A percentile compares a stretch with the other conserved stretches of the same genome.
These are phyloP conservation scores for Candida gigantensis DNA, from an alignment of 1,139 yeast genomes.

Conservation along the genomic window DNA sequence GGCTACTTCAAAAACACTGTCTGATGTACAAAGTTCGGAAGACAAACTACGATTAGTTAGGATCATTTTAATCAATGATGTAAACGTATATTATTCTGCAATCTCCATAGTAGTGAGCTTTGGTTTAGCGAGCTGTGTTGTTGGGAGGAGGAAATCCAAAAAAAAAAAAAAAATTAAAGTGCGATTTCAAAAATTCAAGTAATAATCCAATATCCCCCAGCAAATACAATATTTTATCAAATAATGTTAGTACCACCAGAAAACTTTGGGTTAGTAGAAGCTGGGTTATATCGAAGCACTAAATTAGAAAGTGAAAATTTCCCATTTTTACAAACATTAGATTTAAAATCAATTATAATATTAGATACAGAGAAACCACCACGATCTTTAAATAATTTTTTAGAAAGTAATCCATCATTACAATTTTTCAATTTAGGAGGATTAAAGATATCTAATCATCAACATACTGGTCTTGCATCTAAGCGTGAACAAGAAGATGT, in stretches of 20 bases:
- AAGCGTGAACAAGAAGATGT: constrained; percentile 14
- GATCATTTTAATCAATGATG: too few species aligned
- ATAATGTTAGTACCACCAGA: constrained; percentile 77
- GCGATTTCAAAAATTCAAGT: too few species aligned
- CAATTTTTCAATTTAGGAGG: constrained; percentile 49
- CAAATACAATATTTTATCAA: neutral
- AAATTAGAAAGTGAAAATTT: constrained; percentile 57
- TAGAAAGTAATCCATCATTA: constrained; percentile 40
- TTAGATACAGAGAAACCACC: constrained; percentile 76
- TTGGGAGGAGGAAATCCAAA: too few species aligned
- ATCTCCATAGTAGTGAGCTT: too few species aligned
- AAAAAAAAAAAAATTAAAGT: neutral
- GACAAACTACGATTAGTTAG: too few species aligned
- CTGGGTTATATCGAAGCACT: constrained; percentile 64
- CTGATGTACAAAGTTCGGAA: too few species aligned
- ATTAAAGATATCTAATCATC: constrained; percentile 44
- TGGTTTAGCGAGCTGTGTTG: too few species aligned
- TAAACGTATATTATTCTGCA: too few species aligned
- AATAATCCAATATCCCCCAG: too few species aligned
- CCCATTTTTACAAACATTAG: constrained; percentile 66
- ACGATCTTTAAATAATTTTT: constrained; percentile 47
- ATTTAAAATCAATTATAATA: constrained; percentile 56
- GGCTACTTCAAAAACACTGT: too few species aligned
- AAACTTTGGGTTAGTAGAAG: constrained; percentile 75
- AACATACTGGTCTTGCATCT: constrained; percentile 30